Evolutionary conservation across 495 filamentous ascomycete species (phyloP).

Genomic region (Talaromyces borbonicus): DNA sequence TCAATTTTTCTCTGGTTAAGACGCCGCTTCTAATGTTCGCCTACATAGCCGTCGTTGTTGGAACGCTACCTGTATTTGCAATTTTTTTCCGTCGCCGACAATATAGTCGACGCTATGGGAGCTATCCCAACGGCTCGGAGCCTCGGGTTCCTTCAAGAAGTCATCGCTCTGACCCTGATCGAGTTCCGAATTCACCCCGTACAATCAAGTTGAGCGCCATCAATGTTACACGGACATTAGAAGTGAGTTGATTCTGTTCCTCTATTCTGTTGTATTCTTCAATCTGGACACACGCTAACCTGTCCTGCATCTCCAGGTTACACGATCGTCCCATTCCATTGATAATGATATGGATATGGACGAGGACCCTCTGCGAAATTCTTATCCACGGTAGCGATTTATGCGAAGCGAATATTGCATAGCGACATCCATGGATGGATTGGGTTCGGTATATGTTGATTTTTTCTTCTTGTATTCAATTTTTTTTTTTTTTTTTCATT

Average conservation of each 20-base stretch:
- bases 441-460: too few relatives aligned
- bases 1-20: background rate
- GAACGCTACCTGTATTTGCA: constrained; percentile 5
- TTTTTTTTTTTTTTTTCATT: too few relatives aligned
- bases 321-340: constrained; percentile 3
- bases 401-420: too few relatives aligned
- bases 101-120: background rate
- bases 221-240: constrained; percentile 6
- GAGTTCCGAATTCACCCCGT: too few relatives aligned
- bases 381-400: background rate
- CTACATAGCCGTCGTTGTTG: constrained; percentile 2
- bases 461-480: too few relatives aligned
- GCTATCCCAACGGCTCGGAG: background rate
- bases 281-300: background rate
- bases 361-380: constrained; percentile 6
- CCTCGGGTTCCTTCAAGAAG: background rate
- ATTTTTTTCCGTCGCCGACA: constrained; percentile 5
- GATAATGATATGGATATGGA: constrained; percentile 2
- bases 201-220: background rate
- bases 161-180: background rate
- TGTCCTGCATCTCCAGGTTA: background rate
- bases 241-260: background rate
- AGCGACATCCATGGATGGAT: too few relatives aligned
- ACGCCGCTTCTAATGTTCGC: background rate
- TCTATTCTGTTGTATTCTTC: background rate